Base-by-base conservation (phyloP, 495 filamentous ascomycete genomes). In the Lophiostoma macrostomum region DNA sequence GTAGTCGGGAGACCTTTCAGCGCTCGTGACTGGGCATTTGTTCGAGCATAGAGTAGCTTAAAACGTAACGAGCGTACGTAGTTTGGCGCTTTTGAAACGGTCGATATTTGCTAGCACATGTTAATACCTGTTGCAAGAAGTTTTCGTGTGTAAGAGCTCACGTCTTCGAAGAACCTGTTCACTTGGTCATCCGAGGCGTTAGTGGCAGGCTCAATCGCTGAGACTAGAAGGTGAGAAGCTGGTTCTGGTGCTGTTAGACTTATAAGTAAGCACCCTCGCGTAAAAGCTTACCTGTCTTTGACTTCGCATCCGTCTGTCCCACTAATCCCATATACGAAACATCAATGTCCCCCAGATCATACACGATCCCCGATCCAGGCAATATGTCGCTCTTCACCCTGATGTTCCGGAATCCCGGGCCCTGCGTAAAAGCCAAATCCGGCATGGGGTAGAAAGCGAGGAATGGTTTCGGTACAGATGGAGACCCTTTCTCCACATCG, bases 371-470 rank as follows among this genome's bases (percentile, higher is more conserved):
- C n/a, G 38, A 32, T 0, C 52, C 53, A 18, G 64, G 64, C 25
- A 67, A 38, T 4, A 62, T 35, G 41, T 67, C 61, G 37, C 64
- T 67, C 29, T 67, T 37, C 0, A 63, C 61, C 14, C 39, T 54
- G 46, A 65, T 65, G n/a, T 58, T 54, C 40, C 48, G 59, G 56
- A 65, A 67, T 29, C 63, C 63, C n/a, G 58, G 39, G 1, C 58
- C 48, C 23, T 60, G 58, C 1, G 63, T 65, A 42, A 67, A 65
- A 4, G 50, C 59, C 4, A 67, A 31, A 38, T 67, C 63, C 2
- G 35, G 39, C 59, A 67, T 65, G 4, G 64, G 64, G 41, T 67
- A 67, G 28, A 65, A 49, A 7, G 63, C 64, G 16, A 67, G 41
- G 34, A 53, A 65, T 5, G 62, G 64, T 22, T 52, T 60, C 3